Conservation (phyloP, 352 stramenopile genomes). For the Elongisporangium prolatum region DNA sequence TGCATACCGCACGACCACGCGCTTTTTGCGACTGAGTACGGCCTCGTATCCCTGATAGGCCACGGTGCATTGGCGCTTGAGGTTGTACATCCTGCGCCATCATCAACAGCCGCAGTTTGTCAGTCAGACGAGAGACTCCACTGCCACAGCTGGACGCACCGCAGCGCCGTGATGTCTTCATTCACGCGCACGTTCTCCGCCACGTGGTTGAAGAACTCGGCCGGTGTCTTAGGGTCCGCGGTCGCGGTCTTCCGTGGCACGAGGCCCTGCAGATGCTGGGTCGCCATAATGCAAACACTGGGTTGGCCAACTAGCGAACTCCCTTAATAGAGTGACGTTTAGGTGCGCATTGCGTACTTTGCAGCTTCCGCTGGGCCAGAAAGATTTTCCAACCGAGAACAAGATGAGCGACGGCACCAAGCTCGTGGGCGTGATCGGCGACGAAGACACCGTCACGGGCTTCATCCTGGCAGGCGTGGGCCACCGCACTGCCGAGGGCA, state of each 20-base stretch:
- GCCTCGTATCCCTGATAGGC: constrained; percentile 66
- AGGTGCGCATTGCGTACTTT: background rate
- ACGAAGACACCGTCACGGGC: constrained; percentile 97
- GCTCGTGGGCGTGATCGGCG: constrained; percentile 84
- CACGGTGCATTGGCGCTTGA: constrained; percentile 61
- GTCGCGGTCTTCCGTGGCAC: constrained; percentile 41
- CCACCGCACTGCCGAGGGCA: constrained; percentile 92
- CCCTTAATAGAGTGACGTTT: background rate
- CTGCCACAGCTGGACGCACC: constrained; percentile 19
- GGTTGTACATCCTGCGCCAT: constrained; percentile 44
- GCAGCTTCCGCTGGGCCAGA: background rate
- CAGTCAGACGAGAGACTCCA: constrained; percentile 4
- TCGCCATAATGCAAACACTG: constrained; percentile 2
- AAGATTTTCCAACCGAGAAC: background rate
- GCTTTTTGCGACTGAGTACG: constrained; percentile 74
- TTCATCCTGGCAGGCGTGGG: constrained; percentile 97
- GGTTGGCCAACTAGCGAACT: background rate
- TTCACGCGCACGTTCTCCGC: constrained; percentile 52
- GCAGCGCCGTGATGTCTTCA: constrained; percentile 39
- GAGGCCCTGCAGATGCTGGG: constrained; percentile 64
- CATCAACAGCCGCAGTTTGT: background rate
- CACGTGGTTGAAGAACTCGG: constrained; percentile 73
- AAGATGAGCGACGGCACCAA: constrained; percentile 79
- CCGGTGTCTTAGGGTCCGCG: constrained; percentile 48
- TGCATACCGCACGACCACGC: constrained; percentile 19